A percentile compares a stretch with the other conserved stretches of the same genome.
Evolutionary conservation across 1,284 basidiomycete species (phyloP).

Genomic region (Ustilago curta): DNA sequence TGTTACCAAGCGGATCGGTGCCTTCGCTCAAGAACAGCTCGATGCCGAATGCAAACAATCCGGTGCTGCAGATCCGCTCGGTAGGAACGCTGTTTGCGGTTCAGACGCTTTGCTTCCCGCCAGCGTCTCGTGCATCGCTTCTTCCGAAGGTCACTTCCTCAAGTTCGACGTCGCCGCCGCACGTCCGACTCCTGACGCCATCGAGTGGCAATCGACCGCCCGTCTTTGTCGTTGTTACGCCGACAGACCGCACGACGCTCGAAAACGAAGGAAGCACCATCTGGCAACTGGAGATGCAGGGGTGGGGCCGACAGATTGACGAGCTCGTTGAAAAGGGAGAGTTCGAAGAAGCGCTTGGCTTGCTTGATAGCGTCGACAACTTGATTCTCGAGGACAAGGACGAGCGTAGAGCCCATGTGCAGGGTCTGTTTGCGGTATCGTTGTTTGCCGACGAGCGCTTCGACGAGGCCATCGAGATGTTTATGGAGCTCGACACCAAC

Average conservation of each 20-base stretch:
- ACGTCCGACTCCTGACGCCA: conserved; percentile 49
- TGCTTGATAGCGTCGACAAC: conserved; percentile 80
- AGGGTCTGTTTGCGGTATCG: conserved; percentile 78
- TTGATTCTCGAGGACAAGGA: conserved; percentile 75
- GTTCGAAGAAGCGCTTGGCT: conserved; percentile 83
- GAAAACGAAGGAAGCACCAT: conserved; percentile 72
- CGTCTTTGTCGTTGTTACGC: conserved; percentile 46
- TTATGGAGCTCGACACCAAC: conserved; percentile 88
- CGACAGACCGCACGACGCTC: conserved; percentile 37
- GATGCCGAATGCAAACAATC: conserved; percentile 39
- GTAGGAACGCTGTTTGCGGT: conserved; percentile 55
- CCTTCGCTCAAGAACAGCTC: conserved; percentile 40
- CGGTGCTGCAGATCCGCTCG: conserved; percentile 57
- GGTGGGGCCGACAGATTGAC: conserved; percentile 85
- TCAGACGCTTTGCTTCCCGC: conserved; percentile 58
- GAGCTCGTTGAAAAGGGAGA: conserved; percentile 80
- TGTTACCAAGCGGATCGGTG: conserved; percentile 54
- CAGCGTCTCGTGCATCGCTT: conserved; percentile 12
- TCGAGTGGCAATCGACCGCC: conserved; percentile 48
- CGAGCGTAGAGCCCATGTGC: conserved; percentile 56
- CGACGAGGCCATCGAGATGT: conserved; percentile 84
- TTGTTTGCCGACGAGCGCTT: conserved; percentile 79
- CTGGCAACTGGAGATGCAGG: conserved; percentile 80
- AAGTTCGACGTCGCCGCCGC: conserved; percentile 22
- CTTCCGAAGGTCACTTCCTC: conserved; percentile 5